Base-by-base conservation (phyloP, 2,329 filamentous ascomycete genomes). In the Blastomyces silverae region DNA sequence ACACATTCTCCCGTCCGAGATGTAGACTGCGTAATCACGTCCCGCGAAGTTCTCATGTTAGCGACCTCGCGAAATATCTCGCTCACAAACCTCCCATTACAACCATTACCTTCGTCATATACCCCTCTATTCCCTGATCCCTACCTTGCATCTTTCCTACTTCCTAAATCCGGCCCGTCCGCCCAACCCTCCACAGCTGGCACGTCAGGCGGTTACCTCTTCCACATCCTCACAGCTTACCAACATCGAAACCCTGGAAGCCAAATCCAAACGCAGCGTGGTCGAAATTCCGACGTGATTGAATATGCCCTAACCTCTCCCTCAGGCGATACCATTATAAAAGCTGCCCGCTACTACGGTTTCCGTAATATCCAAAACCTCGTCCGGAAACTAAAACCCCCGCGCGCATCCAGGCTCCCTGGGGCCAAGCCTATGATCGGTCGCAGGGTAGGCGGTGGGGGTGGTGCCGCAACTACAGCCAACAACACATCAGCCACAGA, bases 301-400 rank as follows among this genome's bases (percentile, higher is more conserved):
- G 94, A 97, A 72, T 97, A 94, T 74, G 81, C 83, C 1, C 83
- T 97, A 28, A 78, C 84, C 1, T 84, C 85, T 20, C 17, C 79
- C 78, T 61, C 80, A 2, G 83, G 84, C 11, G 79, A 86, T 67
- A 78, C 82, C 2, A 76, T 95, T 2, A 87, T 95, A 79, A 90
- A 86, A 73, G 89, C 91, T 25, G 93, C 93, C 3, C 87, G 94
- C 62, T 99, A 93, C 77, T 99, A 99, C 75, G 94, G 94, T 6
- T 99, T 99, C 81, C 85, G 94, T 62, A 99, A 99, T 73, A 99
- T 99, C 67, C 94, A 97, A 76, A 99, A 99, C 73, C 85, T 99
- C 5, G 94, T 99, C 20, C 87, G 94, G n/a, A 87, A 89, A 67
- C 79, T 99, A 59, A 96, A 95, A 75, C 94, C 94, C 0, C 85